Conservation (phyloP, 225 moss, liverwort and hornwort species). For the Pseudisothecium myosuroides region DNA sequence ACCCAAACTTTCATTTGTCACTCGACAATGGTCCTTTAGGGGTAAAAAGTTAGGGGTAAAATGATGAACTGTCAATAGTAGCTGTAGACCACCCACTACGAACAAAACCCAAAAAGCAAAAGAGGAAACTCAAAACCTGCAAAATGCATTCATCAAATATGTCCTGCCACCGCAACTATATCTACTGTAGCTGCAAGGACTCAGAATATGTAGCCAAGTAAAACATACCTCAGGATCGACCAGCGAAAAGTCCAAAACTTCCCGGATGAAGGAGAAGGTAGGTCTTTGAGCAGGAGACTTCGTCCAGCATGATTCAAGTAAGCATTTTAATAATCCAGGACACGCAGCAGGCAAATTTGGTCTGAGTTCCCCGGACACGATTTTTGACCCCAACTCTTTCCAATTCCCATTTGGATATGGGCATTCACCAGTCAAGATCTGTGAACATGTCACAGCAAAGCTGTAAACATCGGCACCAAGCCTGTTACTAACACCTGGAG, state of each 20-base stretch:
- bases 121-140: background rate
- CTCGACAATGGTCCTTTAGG: rapidly evolving
- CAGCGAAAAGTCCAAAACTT: background rate
- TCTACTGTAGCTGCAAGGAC: background rate
- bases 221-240: background rate
- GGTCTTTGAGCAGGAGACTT: background rate
- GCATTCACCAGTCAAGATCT: background rate
- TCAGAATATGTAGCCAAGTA: background rate
- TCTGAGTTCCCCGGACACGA: background rate
- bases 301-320: background rate
- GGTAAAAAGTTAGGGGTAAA: too few relatives aligned
- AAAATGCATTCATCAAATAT: background rate
- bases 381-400: background rate
- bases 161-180: background rate
- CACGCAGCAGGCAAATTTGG: background rate
- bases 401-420: conserved; percentile 2
- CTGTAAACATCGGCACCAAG: conserved; percentile 16
- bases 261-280: background rate
- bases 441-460: conserved; percentile 14
- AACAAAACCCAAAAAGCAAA: background rate
- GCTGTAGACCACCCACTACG: too few relatives aligned
- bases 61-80: too few relatives aligned
- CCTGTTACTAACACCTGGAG: too few relatives aligned
- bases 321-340: rapidly evolving
- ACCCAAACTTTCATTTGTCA: background rate